A percentile compares a stretch with the other conserved stretches of the same genome.
Conservation (phyloP, 345 rosid genomes). For the Syzygium grande region DNA sequence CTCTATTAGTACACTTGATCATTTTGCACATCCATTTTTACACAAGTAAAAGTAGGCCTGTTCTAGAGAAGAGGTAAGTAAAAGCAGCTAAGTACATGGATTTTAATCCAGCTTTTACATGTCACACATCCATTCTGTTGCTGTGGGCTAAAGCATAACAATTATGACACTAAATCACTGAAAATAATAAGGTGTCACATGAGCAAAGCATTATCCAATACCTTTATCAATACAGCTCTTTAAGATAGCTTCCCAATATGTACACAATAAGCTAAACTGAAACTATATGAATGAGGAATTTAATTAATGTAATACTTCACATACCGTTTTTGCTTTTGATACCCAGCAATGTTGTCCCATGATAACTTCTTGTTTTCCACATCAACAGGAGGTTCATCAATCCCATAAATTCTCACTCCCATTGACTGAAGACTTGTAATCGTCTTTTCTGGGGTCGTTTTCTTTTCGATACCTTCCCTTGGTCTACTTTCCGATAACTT, state of each 20-base stretch:
- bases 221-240: too few relatives aligned
- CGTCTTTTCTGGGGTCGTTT: slow-evolving; percentile 39
- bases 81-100: background rate
- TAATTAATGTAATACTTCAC: background rate
- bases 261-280: background rate
- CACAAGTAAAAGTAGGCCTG: background rate
- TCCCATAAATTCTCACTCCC: slow-evolving; percentile 85
- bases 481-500: slow-evolving; percentile 26
- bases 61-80: background rate
- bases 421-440: slow-evolving; percentile 57
- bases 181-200: background rate
- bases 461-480: slow-evolving; percentile 24
- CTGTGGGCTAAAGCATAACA: background rate
- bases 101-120: background rate
- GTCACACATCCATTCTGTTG: background rate
- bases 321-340: slow-evolving; percentile 76
- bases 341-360: slow-evolving; percentile 93
- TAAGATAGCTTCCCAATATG: too few relatives aligned
- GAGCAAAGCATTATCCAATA: background rate
- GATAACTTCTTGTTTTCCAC: slow-evolving; percentile 43
- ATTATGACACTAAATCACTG: background rate
- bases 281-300: background rate
- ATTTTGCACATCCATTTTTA: background rate
- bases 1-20: background rate
- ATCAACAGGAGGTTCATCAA: slow-evolving; percentile 34